A percentile compares a stretch with the other conserved stretches of the same genome.
phyloP scores from a whole-genome alignment of 306 rosid genomes.

The Pyrus bretschneideri region DNA sequence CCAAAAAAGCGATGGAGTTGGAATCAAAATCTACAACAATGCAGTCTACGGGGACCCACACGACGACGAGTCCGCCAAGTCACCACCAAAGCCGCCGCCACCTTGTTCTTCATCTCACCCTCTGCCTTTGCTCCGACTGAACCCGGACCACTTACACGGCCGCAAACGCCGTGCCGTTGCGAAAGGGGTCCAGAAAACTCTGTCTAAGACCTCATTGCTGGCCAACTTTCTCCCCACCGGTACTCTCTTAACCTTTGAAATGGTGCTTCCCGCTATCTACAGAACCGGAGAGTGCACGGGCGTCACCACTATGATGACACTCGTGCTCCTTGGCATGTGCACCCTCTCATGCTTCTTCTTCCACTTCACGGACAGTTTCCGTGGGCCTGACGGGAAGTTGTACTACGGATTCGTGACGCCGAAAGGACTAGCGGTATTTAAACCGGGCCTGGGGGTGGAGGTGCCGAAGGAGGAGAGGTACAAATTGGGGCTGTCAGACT shows the following conservation, averaged over 20 bases:
- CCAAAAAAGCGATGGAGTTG: slow-evolving; percentile 7
- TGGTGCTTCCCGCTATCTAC: slow-evolving; percentile 70
- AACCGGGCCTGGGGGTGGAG: slow-evolving; percentile 34
- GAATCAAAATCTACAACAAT: slow-evolving; percentile 59
- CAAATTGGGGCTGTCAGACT: slow-evolving; percentile 36
- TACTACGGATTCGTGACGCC: slow-evolving; percentile 70
- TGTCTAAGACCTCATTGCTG: slow-evolving; percentile 58
- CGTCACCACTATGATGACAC: slow-evolving; percentile 42
- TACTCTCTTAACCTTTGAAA: slow-evolving; percentile 70
- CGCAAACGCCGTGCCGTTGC: slow-evolving; percentile 54
- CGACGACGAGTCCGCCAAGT: slow-evolving; percentile 17
- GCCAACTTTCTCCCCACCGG: slow-evolving; percentile 81
- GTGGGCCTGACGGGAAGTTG: slow-evolving; percentile 43
- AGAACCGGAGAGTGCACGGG: slow-evolving; percentile 47
- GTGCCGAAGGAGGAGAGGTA: slow-evolving; percentile 46
- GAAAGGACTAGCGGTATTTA: slow-evolving; percentile 55
- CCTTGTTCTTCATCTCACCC: not conserved
- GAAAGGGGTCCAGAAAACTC: slow-evolving; percentile 70
- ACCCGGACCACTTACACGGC: slow-evolving; percentile 9
- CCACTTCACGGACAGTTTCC: slow-evolving; percentile 66
- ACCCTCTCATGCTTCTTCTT: slow-evolving; percentile 75
- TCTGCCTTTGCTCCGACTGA: not conserved
- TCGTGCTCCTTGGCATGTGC: slow-evolving; percentile 36
- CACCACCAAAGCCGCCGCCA: not conserved
- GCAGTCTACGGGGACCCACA: slow-evolving; percentile 3